phyloP scores from a whole-genome alignment of 345 rosid genomes.

The Limnanthes douglasii region DNA sequence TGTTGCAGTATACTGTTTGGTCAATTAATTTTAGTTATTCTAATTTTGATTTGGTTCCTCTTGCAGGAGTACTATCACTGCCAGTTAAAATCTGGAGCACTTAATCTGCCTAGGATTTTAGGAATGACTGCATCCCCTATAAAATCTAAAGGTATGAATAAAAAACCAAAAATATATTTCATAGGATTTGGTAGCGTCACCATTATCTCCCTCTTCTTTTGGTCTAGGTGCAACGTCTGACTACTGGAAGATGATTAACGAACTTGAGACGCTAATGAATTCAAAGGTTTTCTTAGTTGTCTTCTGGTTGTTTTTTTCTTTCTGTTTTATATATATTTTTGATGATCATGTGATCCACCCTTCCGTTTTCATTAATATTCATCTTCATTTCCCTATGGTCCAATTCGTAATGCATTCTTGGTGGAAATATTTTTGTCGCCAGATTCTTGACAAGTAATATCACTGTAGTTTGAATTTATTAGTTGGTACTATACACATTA shows the following conservation, averaged over 20 bases:
- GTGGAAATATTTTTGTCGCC: no score
- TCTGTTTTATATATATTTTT: slow-evolving; percentile 2
- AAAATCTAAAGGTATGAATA: slow-evolving; percentile 52
- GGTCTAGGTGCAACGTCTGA: slow-evolving; percentile 22
- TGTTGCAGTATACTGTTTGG: no score
- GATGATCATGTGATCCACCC: no score
- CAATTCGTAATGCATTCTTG: no score
- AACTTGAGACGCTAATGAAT: slow-evolving; percentile 60
- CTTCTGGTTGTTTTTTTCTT: background rate
- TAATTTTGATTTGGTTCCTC: background rate
- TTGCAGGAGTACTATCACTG: slow-evolving; percentile 75
- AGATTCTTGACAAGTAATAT: no score
- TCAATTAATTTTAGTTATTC: no score
- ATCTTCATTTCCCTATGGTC: no score
- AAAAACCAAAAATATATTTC: no score
- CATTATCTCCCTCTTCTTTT: slow-evolving; percentile 2
- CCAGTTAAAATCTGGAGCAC: slow-evolving; percentile 13
- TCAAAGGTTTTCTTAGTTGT: slow-evolving; percentile 49
- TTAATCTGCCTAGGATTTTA: slow-evolving; percentile 53
- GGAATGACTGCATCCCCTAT: slow-evolving; percentile 97
- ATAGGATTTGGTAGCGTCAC: background rate
- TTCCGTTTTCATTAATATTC: no score
- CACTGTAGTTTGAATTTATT: no score
- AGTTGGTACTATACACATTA: no score
- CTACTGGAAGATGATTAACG: slow-evolving; percentile 42